phyloP scores from a whole-genome alignment of 208 protist species.

The Perkinsela sp. region DNA sequence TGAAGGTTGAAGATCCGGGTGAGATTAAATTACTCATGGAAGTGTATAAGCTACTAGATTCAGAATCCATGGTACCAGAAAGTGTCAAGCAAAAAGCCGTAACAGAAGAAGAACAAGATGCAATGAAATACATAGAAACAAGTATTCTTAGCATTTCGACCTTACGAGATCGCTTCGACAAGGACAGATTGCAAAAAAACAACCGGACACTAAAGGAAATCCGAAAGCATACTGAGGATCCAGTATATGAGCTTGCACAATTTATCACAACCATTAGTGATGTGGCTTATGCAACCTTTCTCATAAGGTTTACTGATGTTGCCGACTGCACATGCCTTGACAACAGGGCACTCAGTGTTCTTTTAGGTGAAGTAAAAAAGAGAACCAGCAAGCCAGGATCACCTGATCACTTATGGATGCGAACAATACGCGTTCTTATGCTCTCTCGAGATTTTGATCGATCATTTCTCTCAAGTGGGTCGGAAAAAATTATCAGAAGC shows the following conservation, averaged over 20 bases:
- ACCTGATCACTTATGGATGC: background rate
- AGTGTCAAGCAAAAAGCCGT: background rate
- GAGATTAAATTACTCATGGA: background rate
- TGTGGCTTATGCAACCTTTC: background rate
- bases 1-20: background rate
- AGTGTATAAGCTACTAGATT: background rate
- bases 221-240: background rate
- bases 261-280: background rate
- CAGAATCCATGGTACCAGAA: background rate
- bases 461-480: background rate
- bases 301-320: background rate
- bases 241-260: background rate
- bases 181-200: background rate
- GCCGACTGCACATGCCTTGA: background rate
- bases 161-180: background rate
- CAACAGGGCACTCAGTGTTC: background rate
- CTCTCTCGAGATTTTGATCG: background rate
- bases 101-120: background rate
- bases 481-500: background rate
- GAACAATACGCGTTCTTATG: background rate
- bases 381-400: background rate
- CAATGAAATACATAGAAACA: conserved; percentile 1
- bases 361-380: background rate
- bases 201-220: background rate
- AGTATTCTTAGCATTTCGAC: background rate